These are phyloP conservation scores for Seiridium unicorne DNA, from an alignment of 2,329 filamentous ascomycete species.

Conservation along the genomic window DNA sequence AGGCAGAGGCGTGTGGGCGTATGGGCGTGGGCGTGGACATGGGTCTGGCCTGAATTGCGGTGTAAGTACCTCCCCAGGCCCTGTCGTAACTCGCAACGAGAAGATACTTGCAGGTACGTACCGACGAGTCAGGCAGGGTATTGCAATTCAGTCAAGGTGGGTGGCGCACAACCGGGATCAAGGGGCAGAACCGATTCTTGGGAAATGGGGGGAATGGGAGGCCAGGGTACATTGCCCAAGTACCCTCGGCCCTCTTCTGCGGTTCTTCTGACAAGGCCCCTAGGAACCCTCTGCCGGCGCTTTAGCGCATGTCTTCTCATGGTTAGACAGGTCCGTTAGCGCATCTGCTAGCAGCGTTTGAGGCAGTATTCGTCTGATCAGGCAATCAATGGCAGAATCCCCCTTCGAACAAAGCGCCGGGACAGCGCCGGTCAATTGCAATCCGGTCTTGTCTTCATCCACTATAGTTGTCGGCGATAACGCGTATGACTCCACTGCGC, in stretches of 20 bases:
- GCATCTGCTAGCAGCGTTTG: background rate
- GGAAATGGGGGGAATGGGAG: background rate
- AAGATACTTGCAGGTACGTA: constrained; percentile 3
- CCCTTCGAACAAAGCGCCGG: constrained; percentile 3
- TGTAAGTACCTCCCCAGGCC: constrained; percentile 6
- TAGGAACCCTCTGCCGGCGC: background rate
- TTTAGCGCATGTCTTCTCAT: background rate
- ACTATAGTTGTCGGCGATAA: constrained; percentile 1
- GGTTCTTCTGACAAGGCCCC: background rate
- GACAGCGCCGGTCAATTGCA: constrained; percentile 3
- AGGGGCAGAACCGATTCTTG: constrained; percentile 3
- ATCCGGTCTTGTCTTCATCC: background rate
- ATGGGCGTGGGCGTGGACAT: background rate
- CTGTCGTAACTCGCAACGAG: background rate
- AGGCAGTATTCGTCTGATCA: background rate
- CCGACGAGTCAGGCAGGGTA: background rate
- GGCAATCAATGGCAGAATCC: background rate
- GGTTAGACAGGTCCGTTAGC: background rate
- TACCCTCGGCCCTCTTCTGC: background rate
- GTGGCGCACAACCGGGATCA: constrained; percentile 1
- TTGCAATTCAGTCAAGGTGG: background rate
- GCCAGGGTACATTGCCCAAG: background rate
- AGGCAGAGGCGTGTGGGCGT: constrained; percentile 4
- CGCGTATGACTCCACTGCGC: constrained; percentile 3
- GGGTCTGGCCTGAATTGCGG: constrained; percentile 1